Conservation (phyloP, 225 moss, liverwort and hornwort genomes). For the Physcomitrellopsis africana region DNA sequence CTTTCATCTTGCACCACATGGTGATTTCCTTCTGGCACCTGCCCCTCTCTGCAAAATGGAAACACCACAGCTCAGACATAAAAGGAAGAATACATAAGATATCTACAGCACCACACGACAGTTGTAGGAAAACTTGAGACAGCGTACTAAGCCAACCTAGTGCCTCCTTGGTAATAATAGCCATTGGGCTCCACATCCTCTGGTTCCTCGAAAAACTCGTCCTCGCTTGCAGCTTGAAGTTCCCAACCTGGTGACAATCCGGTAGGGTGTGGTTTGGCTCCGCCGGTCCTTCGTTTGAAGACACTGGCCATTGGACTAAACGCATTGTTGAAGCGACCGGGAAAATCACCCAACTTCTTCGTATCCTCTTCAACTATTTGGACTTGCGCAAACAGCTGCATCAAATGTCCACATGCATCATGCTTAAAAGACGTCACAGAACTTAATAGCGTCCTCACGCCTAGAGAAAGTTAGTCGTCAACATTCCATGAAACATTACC, state of each 20-base stretch:
- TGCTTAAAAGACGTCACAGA: constrained; percentile 4
- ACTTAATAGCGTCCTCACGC: constrained; percentile 4
- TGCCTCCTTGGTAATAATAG: constrained; percentile 12
- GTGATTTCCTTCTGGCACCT: constrained; percentile 11
- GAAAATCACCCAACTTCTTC: constrained; percentile 50
- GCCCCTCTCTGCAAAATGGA: constrained; percentile 33
- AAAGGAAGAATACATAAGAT: constrained; percentile 8
- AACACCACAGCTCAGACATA: constrained; percentile 27
- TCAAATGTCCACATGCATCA: constrained; percentile 18
- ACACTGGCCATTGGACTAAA: constrained; percentile 74
- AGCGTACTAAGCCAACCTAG: constrained; percentile 28
- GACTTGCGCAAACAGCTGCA: constrained; percentile 89
- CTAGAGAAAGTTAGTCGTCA: background rate
- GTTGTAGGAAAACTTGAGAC: background rate
- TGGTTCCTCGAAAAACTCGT: constrained; percentile 46
- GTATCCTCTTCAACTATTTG: constrained; percentile 91
- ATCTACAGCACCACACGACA: constrained; percentile 16
- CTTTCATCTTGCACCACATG: constrained; percentile 32
- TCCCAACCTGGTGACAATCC: constrained; percentile 44
- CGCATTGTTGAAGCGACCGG: constrained; percentile 64
- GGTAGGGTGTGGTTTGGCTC: constrained; percentile 47
- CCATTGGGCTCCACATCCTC: constrained; percentile 36
- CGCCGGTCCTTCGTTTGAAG: constrained; percentile 63
- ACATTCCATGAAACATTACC: background rate
- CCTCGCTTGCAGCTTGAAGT: constrained; percentile 34